Conservation (phyloP, 2,329 filamentous ascomycete species). For the Onygenales sp. region DNA sequence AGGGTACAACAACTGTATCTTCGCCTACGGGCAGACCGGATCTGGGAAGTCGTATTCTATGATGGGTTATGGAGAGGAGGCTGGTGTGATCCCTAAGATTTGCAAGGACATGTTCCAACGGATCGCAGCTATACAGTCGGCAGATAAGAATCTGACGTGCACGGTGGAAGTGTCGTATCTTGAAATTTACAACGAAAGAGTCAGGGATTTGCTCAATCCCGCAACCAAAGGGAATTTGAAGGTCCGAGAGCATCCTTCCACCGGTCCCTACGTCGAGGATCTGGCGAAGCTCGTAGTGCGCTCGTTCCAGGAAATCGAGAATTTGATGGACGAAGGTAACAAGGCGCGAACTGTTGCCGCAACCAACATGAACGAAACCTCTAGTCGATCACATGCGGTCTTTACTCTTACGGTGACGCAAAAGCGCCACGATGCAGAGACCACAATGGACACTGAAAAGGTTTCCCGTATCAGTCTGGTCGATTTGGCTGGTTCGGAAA, state of each 20-base stretch:
- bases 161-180: constrained; percentile 97
- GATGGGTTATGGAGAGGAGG: constrained; percentile 97
- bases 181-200: constrained; percentile 98
- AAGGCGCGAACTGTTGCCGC: constrained; percentile 96
- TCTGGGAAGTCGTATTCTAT: constrained; percentile 99
- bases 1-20: constrained; percentile 99
- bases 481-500: constrained; percentile 92
- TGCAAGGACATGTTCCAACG: constrained; percentile 96
- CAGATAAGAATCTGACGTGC: constrained; percentile 69
- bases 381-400: constrained; percentile 93
- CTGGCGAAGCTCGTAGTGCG: constrained; percentile 89
- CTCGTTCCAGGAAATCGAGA: constrained; percentile 90
- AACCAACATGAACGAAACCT: constrained; percentile 99
- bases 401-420: constrained; percentile 95
- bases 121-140: constrained; percentile 58
- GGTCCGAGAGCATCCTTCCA: constrained; percentile 94
- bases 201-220: constrained; percentile 89
- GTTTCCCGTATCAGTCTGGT: constrained; percentile 97
- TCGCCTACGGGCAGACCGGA: constrained; percentile 95
- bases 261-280: constrained; percentile 96
- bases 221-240: constrained; percentile 93
- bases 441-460: constrained; percentile 95
- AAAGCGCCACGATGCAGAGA: constrained; percentile 81
- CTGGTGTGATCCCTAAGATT: constrained; percentile 92
- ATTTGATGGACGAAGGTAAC: constrained; percentile 98